phyloP scores from a whole-genome alignment of 441 rosid genomes.

The Corymbia calophylla region DNA sequence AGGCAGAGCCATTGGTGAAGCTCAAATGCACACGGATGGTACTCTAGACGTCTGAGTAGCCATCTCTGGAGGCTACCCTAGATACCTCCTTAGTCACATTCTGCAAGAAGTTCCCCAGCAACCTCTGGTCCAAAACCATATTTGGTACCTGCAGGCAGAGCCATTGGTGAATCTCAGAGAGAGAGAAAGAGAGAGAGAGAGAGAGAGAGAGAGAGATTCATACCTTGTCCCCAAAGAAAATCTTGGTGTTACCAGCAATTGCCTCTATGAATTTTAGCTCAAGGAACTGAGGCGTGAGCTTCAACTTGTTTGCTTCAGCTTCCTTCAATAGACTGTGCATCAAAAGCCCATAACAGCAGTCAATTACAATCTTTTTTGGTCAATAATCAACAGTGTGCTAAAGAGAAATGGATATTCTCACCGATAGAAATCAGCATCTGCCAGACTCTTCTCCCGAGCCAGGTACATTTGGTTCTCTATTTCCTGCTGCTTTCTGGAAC shows the following conservation, averaged over 20 bases:
- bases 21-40: background rate
- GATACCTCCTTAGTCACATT: conserved; percentile 22
- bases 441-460: conserved; percentile 65
- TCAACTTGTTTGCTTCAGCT: conserved; percentile 90
- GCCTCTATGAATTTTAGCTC: conserved; percentile 80
- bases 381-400: background rate
- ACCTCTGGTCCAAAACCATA: conserved; percentile 84
- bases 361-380: background rate
- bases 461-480: conserved; percentile 77
- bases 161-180: background rate
- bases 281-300: conserved; percentile 82
- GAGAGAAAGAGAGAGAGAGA: background rate
- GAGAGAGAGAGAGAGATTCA: background rate
- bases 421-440: conserved; percentile 76
- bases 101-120: conserved; percentile 71
- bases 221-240: conserved; percentile 88
- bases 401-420: conserved; percentile 10
- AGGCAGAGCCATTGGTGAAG: background rate
- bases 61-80: conserved; percentile 4
- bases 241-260: conserved; percentile 77
- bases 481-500: conserved; percentile 65
- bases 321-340: conserved; percentile 51
- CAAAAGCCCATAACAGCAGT: background rate
- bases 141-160: conserved; percentile 52
- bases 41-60: background rate